Evolutionary conservation across 2,329 filamentous ascomycete genomes (phyloP).

Genomic region (Fusarium bactridioides): DNA sequence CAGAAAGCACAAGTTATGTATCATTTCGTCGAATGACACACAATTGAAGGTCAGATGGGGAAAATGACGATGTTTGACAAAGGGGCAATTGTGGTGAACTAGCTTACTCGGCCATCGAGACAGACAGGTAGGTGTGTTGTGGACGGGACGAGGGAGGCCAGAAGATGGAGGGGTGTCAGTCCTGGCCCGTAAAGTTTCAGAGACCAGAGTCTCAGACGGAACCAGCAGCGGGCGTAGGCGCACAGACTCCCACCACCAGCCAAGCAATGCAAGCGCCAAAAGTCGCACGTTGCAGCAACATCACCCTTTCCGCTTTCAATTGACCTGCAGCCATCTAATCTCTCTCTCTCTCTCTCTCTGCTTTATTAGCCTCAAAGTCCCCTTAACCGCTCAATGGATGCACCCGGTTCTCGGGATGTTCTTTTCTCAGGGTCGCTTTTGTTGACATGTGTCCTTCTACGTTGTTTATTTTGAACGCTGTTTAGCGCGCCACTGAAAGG

Average conservation of each 20-base stretch:
- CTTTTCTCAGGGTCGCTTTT: slow-evolving; percentile 7
- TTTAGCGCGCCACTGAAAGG: slow-evolving; percentile 8
- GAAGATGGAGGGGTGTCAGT: slow-evolving; percentile 2
- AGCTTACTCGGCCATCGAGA: not conserved
- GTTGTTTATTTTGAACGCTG: not conserved
- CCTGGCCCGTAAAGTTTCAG: slow-evolving; percentile 1
- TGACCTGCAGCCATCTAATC: slow-evolving; percentile 27
- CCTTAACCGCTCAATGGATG: slow-evolving; percentile 19
- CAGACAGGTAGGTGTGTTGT: not conserved
- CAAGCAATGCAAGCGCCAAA: slow-evolving; percentile 13
- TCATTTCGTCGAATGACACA: not conserved
- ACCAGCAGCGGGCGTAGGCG: slow-evolving; percentile 20
- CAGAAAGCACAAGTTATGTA: not conserved
- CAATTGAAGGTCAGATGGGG: slow-evolving; percentile 4
- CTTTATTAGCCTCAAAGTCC: slow-evolving; percentile 32
- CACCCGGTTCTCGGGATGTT: slow-evolving; percentile 30
- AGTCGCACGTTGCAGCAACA: slow-evolving; percentile 28
- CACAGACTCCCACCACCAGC: slow-evolving; percentile 33
- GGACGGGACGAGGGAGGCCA: slow-evolving; percentile 16
- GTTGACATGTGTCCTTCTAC: not conserved
- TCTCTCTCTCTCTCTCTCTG: not conserved
- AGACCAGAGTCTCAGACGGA: slow-evolving; percentile 7
- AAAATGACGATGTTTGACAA: slow-evolving; percentile 7
- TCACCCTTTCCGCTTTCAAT: slow-evolving; percentile 15
- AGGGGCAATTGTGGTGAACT: not conserved